Conservation (phyloP, 768 basidiomycete species). For the Asterophora parasitica region DNA sequence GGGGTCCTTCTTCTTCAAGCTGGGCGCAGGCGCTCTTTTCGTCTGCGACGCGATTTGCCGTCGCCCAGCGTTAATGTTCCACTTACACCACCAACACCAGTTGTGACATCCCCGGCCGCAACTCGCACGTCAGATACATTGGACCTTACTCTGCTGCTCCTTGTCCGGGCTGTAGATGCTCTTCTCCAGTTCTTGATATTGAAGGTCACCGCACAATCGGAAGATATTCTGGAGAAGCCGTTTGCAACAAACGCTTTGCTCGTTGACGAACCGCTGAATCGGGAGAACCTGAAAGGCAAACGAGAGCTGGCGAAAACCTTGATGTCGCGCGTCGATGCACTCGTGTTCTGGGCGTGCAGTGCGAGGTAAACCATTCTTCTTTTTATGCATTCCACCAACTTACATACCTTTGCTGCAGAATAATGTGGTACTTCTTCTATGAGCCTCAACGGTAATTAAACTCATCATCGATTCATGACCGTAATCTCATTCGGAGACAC, state of each 20-base stretch:
- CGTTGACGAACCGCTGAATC: constrained; percentile 12
- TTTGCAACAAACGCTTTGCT: constrained; percentile 9
- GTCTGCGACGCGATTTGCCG: constrained; percentile 14
- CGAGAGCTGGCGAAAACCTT: constrained; percentile 21
- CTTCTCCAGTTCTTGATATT: constrained; percentile 48
- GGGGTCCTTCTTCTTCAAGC: constrained; percentile 55
- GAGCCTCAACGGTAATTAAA: constrained; percentile 56
- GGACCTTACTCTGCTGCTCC: constrained; percentile 61
- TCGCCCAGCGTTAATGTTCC: constrained; percentile 2
- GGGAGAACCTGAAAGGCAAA: constrained; percentile 24
- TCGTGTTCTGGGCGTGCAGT: constrained; percentile 75
- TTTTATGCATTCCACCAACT: constrained; percentile 7
- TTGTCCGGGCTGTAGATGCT: constrained; percentile 68
- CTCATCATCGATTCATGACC: not conserved
- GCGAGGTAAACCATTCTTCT: constrained; percentile 50
- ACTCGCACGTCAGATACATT: constrained; percentile 49
- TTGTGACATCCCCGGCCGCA: constrained; percentile 6
- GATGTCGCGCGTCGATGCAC: constrained; percentile 53
- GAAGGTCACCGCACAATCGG: constrained; percentile 16
- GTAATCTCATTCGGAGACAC: not conserved
- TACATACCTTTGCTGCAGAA: constrained; percentile 36
- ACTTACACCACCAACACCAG: constrained; percentile 6
- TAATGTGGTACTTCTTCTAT: constrained; percentile 90
- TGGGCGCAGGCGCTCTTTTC: constrained; percentile 33
- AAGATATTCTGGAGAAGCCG: not conserved